Conservation (phyloP, 1,139 yeast species). For the Kodamaea derodonti region DNA sequence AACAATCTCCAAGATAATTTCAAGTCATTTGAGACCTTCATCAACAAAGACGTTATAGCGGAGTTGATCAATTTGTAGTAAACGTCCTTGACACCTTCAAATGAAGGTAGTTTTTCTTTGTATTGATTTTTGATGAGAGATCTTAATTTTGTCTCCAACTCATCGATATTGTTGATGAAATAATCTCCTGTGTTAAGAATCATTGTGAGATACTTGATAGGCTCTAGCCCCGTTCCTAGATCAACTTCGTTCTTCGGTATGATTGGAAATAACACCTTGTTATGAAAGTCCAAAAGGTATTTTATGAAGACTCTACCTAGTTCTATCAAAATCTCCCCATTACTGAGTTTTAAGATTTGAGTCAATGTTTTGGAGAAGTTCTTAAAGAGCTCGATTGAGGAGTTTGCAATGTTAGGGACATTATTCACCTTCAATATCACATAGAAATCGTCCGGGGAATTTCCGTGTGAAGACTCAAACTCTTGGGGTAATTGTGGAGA, state of each 20-base stretch:
- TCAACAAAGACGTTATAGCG: slow-evolving; percentile 54
- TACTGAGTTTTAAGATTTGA: slow-evolving; percentile 73
- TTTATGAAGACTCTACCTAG: slow-evolving; percentile 63
- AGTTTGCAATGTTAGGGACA: slow-evolving; percentile 63
- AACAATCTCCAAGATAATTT: slow-evolving; percentile 83
- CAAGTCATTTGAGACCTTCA: slow-evolving; percentile 58
- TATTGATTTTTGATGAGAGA: slow-evolving; percentile 40
- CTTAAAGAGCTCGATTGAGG: slow-evolving; percentile 84
- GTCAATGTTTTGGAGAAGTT: slow-evolving; percentile 66
- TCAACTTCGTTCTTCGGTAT: slow-evolving; percentile 40
- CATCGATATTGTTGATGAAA: slow-evolving; percentile 72
- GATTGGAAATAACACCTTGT: slow-evolving; percentile 56
- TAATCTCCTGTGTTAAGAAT: slow-evolving; percentile 88
- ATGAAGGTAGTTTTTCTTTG: slow-evolving; percentile 32
- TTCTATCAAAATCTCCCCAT: slow-evolving; percentile 62
- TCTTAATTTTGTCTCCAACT: slow-evolving; percentile 63
- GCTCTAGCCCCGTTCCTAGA: slow-evolving; percentile 39
- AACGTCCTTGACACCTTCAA: slow-evolving; percentile 53
- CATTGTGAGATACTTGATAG: slow-evolving; percentile 64
- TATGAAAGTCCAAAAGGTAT: slow-evolving; percentile 64
- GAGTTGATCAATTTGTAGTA: slow-evolving; percentile 58
- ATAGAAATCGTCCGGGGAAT: slow-evolving; percentile 21
- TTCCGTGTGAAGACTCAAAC: slow-evolving; percentile 16
- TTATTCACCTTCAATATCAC: slow-evolving; percentile 38
- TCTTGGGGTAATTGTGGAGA: slow-evolving; percentile 42